Conservation (phyloP, 1,284 basidiomycete species). For the Sporisorium graminicola region DNA sequence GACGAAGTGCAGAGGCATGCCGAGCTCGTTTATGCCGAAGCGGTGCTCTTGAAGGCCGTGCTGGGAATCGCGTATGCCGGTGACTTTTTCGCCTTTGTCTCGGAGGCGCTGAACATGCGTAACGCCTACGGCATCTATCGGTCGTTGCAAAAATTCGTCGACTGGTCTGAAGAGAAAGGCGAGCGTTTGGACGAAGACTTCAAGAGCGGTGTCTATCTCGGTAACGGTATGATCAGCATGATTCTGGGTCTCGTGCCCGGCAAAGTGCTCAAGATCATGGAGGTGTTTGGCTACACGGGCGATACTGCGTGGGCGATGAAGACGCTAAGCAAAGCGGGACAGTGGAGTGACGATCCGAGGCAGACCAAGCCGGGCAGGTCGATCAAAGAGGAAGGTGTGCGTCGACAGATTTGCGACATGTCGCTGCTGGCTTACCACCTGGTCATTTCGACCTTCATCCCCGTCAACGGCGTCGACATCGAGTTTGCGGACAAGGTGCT, state of each 20-base stretch:
- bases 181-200: conserved; percentile 64
- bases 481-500: conserved; percentile 67
- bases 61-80: conserved; percentile 68
- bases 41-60: conserved; percentile 64
- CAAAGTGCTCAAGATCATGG: conserved; percentile 69
- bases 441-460: conserved; percentile 68
- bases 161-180: conserved; percentile 60
- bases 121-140: conserved; percentile 68
- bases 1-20: conserved; percentile 65
- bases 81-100: conserved; percentile 66
- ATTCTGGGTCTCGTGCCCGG: conserved; percentile 67
- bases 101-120: conserved; percentile 68
- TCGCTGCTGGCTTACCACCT: conserved; percentile 65
- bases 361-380: conserved; percentile 48
- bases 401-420: conserved; percentile 66
- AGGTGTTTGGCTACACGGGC: conserved; percentile 68
- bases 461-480: conserved; percentile 67
- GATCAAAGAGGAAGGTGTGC: conserved; percentile 53
- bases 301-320: conserved; percentile 59
- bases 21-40: conserved; percentile 67
- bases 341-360: conserved; percentile 51
- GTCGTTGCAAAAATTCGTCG: conserved; percentile 66
- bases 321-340: conserved; percentile 60
- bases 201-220: conserved; percentile 67
- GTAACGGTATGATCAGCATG: conserved; percentile 67